Evolutionary conservation across 208 protist species (phyloP).

Genomic region (Trypanosoma conorhini): DNA sequence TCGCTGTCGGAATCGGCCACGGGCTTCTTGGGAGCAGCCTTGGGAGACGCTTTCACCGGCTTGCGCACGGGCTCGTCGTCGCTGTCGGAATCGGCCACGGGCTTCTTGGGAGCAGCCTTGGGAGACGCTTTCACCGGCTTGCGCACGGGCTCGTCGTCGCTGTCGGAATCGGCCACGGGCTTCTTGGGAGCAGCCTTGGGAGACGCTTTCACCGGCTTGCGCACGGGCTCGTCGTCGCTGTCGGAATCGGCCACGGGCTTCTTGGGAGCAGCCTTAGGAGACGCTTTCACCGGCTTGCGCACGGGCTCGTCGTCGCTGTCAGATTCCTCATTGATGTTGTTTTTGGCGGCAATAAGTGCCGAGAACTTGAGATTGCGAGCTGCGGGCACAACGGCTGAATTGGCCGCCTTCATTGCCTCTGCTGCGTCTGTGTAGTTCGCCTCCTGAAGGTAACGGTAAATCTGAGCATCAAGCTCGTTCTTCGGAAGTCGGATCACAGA

Average conservation of each 20-base stretch:
- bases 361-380: conserved; percentile 61
- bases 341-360: conserved; percentile 41
- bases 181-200: conserved; percentile 55
- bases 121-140: conserved; percentile 30
- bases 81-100: conserved; percentile 33
- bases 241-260: conserved; percentile 34
- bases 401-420: conserved; percentile 67
- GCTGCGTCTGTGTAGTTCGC: conserved; percentile 66
- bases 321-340: conserved; percentile 30
- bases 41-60: conserved; percentile 31
- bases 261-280: conserved; percentile 39
- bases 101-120: conserved; percentile 21
- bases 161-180: conserved; percentile 38
- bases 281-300: conserved; percentile 41
- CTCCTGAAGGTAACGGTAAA: conserved; percentile 83
- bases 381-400: conserved; percentile 50
- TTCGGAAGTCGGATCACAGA: conserved; percentile 61
- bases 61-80: conserved; percentile 36
- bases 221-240: conserved; percentile 61
- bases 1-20: conserved; percentile 35
- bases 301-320: conserved; percentile 59
- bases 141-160: conserved; percentile 56
- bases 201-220: conserved; percentile 66
- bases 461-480: conserved; percentile 84
- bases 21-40: conserved; percentile 15